A percentile compares a stretch with the other conserved stretches of the same genome.
Conservation (phyloP, 495 filamentous ascomycete species). For the Baudoinia panamericana region DNA sequence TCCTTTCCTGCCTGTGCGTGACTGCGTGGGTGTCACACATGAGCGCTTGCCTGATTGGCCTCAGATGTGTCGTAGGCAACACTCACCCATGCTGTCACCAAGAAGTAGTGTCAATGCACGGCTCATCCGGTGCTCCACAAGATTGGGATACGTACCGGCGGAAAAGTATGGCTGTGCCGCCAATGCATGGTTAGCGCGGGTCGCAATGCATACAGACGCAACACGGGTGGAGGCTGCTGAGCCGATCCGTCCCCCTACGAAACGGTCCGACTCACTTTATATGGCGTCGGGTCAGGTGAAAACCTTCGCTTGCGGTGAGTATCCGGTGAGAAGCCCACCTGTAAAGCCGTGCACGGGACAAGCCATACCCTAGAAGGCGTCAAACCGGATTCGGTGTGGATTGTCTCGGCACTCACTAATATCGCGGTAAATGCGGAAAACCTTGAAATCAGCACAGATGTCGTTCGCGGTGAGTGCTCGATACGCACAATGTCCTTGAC, state of each 20-base stretch:
- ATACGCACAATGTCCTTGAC: conserved; percentile 57
- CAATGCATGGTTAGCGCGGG: no score
- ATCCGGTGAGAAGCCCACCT: no score
- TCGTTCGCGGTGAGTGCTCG: not conserved
- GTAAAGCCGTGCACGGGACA: no score
- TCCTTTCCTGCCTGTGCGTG: conserved; percentile 71
- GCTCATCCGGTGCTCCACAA: not conserved
- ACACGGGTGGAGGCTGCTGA: not conserved
- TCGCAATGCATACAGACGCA: no score
- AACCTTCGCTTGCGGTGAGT: no score
- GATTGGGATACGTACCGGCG: conserved; percentile 14
- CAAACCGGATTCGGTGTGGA: no score
- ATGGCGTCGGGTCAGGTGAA: conserved; percentile 58
- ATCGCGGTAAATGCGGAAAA: conserved; percentile 78
- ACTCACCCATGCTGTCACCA: conserved; percentile 63
- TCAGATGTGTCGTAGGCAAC: not conserved
- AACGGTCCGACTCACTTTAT: conserved; percentile 57
- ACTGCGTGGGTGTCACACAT: conserved; percentile 33
- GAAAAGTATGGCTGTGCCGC: conserved; percentile 10
- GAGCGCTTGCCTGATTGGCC: conserved; percentile 3
- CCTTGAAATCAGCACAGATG: no score
- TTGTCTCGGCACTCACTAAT: no score
- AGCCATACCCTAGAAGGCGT: no score
- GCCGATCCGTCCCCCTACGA: not conserved
- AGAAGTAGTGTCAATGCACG: conserved; percentile 46